These are phyloP conservation scores for Apostasia shenzhenica DNA, from an alignment of 106 monocot species.

Conservation along the genomic window DNA sequence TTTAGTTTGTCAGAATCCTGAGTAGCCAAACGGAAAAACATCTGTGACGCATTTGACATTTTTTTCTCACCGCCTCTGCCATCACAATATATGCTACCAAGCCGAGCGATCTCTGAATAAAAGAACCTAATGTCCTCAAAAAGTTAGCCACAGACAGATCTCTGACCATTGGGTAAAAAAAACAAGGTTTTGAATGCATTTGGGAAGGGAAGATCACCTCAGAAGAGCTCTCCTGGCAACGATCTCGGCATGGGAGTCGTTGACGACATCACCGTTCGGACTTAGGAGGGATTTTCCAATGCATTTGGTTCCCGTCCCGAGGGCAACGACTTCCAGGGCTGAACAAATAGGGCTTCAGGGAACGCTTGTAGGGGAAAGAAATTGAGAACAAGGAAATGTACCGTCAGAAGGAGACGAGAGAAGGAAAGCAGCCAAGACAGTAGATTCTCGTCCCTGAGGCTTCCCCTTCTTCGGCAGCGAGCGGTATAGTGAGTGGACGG, in stretches of 20 bases:
- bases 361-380: background rate
- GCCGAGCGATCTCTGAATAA: conserved; percentile 64
- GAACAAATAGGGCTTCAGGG: conserved; percentile 2
- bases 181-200: too few relatives aligned
- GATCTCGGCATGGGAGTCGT: conserved; percentile 93
- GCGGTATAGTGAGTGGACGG: conserved; percentile 41
- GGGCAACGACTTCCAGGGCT: conserved; percentile 62
- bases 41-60: conserved; percentile 1
- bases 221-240: conserved; percentile 71
- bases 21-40: conserved; percentile 27
- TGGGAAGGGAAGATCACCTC: conserved; percentile 24
- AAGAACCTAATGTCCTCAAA: conserved; percentile 28
- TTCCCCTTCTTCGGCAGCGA: conserved; percentile 95
- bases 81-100: background rate
- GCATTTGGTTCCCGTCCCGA: conserved; percentile 97
- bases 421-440: conserved; percentile 84
- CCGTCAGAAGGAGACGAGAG: conserved; percentile 58
- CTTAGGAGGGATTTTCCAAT: conserved; percentile 73
- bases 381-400: conserved; percentile 10
- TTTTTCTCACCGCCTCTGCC: background rate
- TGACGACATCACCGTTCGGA: conserved; percentile 73
- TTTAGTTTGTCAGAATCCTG: conserved; percentile 11
- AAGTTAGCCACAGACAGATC: background rate
- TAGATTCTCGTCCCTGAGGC: conserved; percentile 79
- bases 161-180: background rate